A percentile compares a stretch with the other conserved stretches of the same genome.
Conservation (phyloP, 176 grass and related monocot genomes). For the Oryza brachyantha region DNA sequence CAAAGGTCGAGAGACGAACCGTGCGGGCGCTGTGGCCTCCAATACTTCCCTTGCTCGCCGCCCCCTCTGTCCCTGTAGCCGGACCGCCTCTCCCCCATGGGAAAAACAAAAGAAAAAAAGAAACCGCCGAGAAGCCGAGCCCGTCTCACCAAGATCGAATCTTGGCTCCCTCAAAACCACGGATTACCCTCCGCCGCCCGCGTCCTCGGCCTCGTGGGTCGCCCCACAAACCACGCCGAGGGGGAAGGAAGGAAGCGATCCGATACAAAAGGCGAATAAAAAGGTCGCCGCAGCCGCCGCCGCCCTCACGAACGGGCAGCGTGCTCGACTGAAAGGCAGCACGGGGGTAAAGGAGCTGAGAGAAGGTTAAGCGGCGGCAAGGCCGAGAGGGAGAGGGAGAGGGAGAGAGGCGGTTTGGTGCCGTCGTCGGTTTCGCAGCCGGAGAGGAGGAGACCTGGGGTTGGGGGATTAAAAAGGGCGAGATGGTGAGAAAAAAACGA, state of each 20-base stretch:
- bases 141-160: background rate
- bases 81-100: conserved; percentile 47
- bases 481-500: background rate
- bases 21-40: conserved; percentile 44
- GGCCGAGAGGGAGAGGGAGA: background rate
- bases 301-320: background rate
- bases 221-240: background rate
- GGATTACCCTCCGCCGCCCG: background rate
- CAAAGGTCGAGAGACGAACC: conserved; percentile 35
- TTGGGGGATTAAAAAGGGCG: background rate
- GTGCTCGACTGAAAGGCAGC: conserved; percentile 5
- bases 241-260: background rate
- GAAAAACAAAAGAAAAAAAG: no score
- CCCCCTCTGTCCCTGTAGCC: conserved; percentile 36
- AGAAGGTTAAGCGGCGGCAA: background rate
- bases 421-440: conserved; percentile 43
- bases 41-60: conserved; percentile 11
- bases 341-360: background rate
- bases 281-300: no score
- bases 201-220: background rate
- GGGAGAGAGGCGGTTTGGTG: conserved; percentile 18
- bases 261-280: background rate
- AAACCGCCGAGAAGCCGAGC: no score
- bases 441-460: background rate
- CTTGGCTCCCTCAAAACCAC: background rate